Percentiles rank a stretch among this genome's conserved stretches.
Evolutionary conservation across 768 basidiomycete genomes (phyloP).

Genomic region (Calocybe gangraenosa): DNA sequence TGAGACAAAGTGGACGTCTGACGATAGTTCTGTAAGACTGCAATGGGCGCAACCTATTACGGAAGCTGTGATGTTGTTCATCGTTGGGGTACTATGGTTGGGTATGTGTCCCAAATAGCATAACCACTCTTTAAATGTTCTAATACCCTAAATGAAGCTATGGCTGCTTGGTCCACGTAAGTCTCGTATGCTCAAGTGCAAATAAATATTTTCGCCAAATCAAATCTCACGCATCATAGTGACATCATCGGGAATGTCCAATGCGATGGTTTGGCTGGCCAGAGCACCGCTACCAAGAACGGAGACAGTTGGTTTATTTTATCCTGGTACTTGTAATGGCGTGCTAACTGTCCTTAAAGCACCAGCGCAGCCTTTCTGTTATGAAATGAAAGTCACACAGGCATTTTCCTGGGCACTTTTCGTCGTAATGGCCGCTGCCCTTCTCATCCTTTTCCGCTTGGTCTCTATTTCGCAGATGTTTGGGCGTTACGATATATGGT

Average conservation of each 20-base stretch:
- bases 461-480: conserved; percentile 50
- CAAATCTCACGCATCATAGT: conserved; percentile 28
- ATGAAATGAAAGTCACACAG: conserved; percentile 76
- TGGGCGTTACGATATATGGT: conserved; percentile 53
- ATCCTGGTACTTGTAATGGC: neutral
- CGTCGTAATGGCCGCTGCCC: conserved; percentile 38
- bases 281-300: conserved; percentile 43
- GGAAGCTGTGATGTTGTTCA: conserved; percentile 51
- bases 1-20: conserved; percentile 3
- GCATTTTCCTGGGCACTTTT: conserved; percentile 79
- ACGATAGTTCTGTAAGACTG: conserved; percentile 36
- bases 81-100: conserved; percentile 65
- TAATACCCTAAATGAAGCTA: conserved; percentile 40
- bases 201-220: neutral
- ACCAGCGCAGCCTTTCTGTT: conserved; percentile 54
- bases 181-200: conserved; percentile 14
- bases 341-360: conserved; percentile 33
- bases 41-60: conserved; percentile 68
- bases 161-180: conserved; percentile 75
- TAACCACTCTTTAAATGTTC: conserved; percentile 7
- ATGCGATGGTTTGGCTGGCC: conserved; percentile 47
- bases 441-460: conserved; percentile 54
- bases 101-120: conserved; percentile 35
- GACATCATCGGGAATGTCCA: conserved; percentile 67
- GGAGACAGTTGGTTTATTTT: conserved; percentile 44